Conservation (phyloP, 768 basidiomycete genomes). For the Antrodiella citrinella region DNA sequence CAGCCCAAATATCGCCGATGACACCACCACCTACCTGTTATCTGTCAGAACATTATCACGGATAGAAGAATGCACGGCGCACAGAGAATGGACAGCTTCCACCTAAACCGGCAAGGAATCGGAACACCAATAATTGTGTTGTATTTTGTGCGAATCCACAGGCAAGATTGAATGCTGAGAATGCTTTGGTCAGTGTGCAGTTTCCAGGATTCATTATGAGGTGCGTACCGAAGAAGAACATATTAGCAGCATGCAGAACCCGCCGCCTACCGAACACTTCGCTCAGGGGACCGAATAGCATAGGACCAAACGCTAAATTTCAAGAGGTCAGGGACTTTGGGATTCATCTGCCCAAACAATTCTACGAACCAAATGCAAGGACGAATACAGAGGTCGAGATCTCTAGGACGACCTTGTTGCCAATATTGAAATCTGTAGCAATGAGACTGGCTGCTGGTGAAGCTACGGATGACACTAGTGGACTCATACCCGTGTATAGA, state of each 20-base stretch:
- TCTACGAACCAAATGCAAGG: conserved; percentile 44
- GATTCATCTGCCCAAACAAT: neutral
- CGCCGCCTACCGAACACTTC: conserved; percentile 61
- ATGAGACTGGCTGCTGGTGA: conserved; percentile 53
- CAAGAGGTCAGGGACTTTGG: neutral
- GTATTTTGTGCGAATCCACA: conserved; percentile 21
- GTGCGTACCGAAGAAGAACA: conserved; percentile 50
- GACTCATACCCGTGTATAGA: conserved; percentile 58
- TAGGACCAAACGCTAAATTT: conserved; percentile 43
- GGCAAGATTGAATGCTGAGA: conserved; percentile 45
- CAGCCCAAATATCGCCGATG: conserved; percentile 46
- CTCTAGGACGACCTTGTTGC: conserved; percentile 37
- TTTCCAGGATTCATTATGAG: neutral
- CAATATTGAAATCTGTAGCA: conserved; percentile 45
- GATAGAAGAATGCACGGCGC: conserved; percentile 4
- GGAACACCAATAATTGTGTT: conserved; percentile 29
- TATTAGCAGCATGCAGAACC: conserved; percentile 52
- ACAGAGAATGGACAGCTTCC: conserved; percentile 30
- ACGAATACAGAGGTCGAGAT: conserved; percentile 53
- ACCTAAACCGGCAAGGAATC: conserved; percentile 30
- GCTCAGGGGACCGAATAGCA: conserved; percentile 49
- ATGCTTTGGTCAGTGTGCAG: neutral
- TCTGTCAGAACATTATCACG: neutral
- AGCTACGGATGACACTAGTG: conserved; percentile 65
- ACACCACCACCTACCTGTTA: conserved; percentile 45